Base-by-base conservation (phyloP, 192 early-diverging fungal species). In the Backusella circina region DNA sequence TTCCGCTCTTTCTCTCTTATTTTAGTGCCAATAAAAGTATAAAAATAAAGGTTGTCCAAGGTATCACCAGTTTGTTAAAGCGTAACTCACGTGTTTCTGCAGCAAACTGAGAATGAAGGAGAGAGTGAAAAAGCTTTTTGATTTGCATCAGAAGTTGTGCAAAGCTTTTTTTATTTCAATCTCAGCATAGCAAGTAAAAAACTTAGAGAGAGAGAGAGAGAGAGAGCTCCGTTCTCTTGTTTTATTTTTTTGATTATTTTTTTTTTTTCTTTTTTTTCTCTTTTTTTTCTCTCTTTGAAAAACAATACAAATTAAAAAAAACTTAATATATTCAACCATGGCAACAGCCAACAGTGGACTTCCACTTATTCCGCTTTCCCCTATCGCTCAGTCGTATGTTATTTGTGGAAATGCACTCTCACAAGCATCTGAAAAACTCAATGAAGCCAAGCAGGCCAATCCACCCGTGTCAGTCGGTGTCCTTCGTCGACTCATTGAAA, bases 361-460 rank as follows among this genome's bases (percentile, higher is more conserved):
- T 76, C 86, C 86, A 16, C 75, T 84, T 65, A 83, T 87, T 65
- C 86, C 86, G 9, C 77, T 87, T 57, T 87, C 86, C 9, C 86
- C 86, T 31, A 71, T 87, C n/a, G 85, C 82, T n/a, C 76, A 74
- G 41, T 74, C 83, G 23, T 69, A 72, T 23, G 78, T 87, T 64
- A 39, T 76, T 30, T 64, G 79, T 35, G 74, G 71, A 32, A 80
- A 78, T 73, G 47, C 75, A 23, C 82, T 87, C 41, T 75, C 78
- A 0, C 68, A 67, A 21, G 57, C 68, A 47, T 67, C 67, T 21
- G 54, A 77, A 31, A 67, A 77, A 65, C 64, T 81, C 21, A 57
- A 76, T 30, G 76, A 44, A 15, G 67, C 79, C 18, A 77, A 51
- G 38, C 65, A 73, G 32, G 66, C 72, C 18, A 47, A 26, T 50